Percentiles rank a stretch among this genome's conserved stretches.
Evolutionary conservation across 1,139 yeast genomes (phyloP).

Genomic region (Kurtzmaniella quercitrusa): DNA sequence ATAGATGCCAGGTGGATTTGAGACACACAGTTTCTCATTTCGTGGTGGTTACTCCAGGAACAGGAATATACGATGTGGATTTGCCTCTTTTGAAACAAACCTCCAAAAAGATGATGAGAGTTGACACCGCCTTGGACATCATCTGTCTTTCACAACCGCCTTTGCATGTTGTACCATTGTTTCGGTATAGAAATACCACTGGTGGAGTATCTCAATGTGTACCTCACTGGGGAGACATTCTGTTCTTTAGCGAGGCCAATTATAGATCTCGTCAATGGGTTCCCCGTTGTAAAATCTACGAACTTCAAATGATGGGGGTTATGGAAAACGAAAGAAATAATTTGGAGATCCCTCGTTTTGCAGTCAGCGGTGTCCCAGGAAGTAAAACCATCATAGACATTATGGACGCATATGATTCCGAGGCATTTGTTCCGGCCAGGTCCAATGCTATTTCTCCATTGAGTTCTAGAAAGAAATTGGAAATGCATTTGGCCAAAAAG

Average conservation of each 20-base stretch:
- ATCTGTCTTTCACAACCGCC: slow-evolving; percentile 91
- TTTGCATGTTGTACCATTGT: slow-evolving; percentile 83
- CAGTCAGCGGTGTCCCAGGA: slow-evolving; percentile 13
- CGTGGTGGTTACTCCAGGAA: slow-evolving; percentile 83
- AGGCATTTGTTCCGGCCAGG: slow-evolving; percentile 36
- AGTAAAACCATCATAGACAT: slow-evolving; percentile 40
- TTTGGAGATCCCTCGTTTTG: slow-evolving; percentile 55
- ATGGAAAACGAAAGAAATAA: slow-evolving; percentile 84
- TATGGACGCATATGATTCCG: slow-evolving; percentile 61
- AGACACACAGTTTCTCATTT: slow-evolving; percentile 85
- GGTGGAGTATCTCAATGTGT: slow-evolving; percentile 63
- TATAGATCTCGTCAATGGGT: slow-evolving; percentile 68
- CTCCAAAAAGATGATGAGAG: slow-evolving; percentile 65
- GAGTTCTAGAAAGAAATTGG: not conserved
- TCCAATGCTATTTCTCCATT: not conserved
- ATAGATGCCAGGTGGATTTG: slow-evolving; percentile 79
- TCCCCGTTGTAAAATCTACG: slow-evolving; percentile 91
- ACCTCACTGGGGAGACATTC: slow-evolving; percentile 93
- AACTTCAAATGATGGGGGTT: slow-evolving; percentile 96
- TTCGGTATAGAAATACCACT: slow-evolving; percentile 58
- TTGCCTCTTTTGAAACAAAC: slow-evolving; percentile 72
- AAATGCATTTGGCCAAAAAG: not conserved
- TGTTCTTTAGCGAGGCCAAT: slow-evolving; percentile 66
- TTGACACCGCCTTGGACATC: slow-evolving; percentile 84
- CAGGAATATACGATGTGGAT: slow-evolving; percentile 91